Percentiles rank a stretch among this genome's conserved stretches.
These are phyloP conservation scores for Papilionanthe hybrid DNA, from an alignment of 116 monocot species.

Conservation along the genomic window DNA sequence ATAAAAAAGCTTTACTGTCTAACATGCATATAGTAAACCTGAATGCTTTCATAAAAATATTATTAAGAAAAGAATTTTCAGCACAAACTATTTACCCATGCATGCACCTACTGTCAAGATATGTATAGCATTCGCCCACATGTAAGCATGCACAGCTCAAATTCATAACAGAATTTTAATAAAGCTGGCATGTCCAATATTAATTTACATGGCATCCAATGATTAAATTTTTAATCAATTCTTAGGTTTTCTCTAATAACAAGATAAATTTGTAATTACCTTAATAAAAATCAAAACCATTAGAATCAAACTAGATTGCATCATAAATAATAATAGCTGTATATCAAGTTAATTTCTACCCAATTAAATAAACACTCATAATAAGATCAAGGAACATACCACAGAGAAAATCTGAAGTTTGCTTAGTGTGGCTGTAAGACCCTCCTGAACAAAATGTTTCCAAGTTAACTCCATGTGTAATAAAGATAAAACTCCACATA, in stretches of 20 bases:
- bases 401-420: constrained; percentile 59
- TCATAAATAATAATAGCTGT: not conserved
- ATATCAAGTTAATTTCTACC: not conserved
- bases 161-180: not conserved
- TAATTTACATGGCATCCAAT: not conserved
- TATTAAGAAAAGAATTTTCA: not conserved
- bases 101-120: not conserved
- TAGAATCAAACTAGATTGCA: not conserved
- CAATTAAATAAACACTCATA: not conserved
- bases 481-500: not conserved
- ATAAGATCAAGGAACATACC: constrained; percentile 33
- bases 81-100: not conserved
- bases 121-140: not conserved
- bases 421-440: constrained; percentile 39
- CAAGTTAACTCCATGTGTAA: not conserved
- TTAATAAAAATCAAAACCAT: too few species aligned
- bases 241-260: not conserved
- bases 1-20: not conserved
- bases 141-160: not conserved
- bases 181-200: not conserved
- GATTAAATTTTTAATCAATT: not conserved
- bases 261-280: not conserved
- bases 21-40: not conserved
- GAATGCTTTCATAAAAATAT: not conserved
- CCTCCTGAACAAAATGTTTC: constrained; percentile 37